Evolutionary conservation across 2,329 filamentous ascomycete species (phyloP), one percentile per base, ranked within the genome.

Genomic region (Escovopsis sp.): DNA sequence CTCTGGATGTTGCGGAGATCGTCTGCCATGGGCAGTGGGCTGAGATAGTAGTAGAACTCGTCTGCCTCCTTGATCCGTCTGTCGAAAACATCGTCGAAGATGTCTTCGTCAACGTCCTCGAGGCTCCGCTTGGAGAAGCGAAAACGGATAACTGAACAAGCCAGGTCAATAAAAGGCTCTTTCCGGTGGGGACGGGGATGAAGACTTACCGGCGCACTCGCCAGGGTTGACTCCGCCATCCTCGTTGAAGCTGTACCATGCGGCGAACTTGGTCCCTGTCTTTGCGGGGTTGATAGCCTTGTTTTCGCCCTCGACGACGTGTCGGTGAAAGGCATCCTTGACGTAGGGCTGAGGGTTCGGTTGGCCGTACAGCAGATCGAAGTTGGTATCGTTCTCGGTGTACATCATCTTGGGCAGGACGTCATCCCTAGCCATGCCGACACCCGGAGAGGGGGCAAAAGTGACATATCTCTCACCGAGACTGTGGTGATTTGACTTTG

Each of bases 321-420:
- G 75, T 48, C 82, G 73, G 59, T 96, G 89, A 63, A 96, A 94
- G 11, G 84, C 91, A 61, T 96, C 89, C 64, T 96, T 96, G 58
- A 95, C 87, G 53, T 87, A 94, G 0, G 79, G 76, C 31, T 81
- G 76, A 51, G 79, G 74, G 59, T 96, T 96, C 59, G 84, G 67
- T 38, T 80, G 79, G 4, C 71, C 72, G 61, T 91, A 95, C 1
- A 96, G 70, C 11, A 68, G 62, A 48, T 87, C 70, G 58, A 78
- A 81, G 57, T 96, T 96, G 52, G 84, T 94, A 54, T 96, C 88
- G 55, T 96, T 96, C 53, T 95, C 89, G 1, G 89, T 96, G 63
- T 94, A 96, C 44, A 96, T 68, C 52, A 94, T 67, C 54, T 85
- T 68, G 2, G 91, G 91, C 55, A 87, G 70, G 34, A 96, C 79